Base-by-base conservation (phyloP, 257 asterid species). In the Gentiana macrophylla region DNA sequence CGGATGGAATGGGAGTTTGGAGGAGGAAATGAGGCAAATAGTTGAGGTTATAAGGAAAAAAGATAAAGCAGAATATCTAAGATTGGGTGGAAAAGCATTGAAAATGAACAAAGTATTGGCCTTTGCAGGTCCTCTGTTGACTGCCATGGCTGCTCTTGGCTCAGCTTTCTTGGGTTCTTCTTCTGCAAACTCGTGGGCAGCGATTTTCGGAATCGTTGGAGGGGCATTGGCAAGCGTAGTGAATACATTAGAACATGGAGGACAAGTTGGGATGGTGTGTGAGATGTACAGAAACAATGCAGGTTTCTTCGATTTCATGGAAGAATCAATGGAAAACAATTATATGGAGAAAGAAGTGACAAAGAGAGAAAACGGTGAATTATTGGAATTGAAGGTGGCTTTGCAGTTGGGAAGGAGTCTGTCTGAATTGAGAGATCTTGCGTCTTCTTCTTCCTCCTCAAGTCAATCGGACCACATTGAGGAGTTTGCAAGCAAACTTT, bases 241-340 rank as follows among this genome's bases (percentile, higher is more conserved):
- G 62, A 88, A 79, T 72, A 56, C 81, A 46, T 1, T 84, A 0
- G 88, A 88, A 44, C 96, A 88, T 53, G 96, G 94, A 0, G 84
- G 80, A 32, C 93, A 84, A 55, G 84, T 84, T 15, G 96, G 96
- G 3, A 87, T 84, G 94, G 84, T 80, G 79, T 77, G 79, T n/a
- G 96, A 88, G 59, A 82, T 80, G 94, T 87, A 87, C 51, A 46
- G 96, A 32, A 67, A 81, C 71, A 80, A 79, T 2, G 94, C 94
- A 0, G 96, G 96, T 11, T 84, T 87, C 70, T 87, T 87, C 32
- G 48, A 66, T 67, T 44, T 65, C 56, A 72, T 84, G 86, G 80
- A 84, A 37, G 90, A 84, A 32, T 62, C 86, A 2, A 84, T 88
- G 3, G 83, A 70, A 36, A 62, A 69, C 15, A 81, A 74, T 35